Evolutionary conservation across 495 filamentous ascomycete genomes (phyloP).

Genomic region (Xylaria cubensis): DNA sequence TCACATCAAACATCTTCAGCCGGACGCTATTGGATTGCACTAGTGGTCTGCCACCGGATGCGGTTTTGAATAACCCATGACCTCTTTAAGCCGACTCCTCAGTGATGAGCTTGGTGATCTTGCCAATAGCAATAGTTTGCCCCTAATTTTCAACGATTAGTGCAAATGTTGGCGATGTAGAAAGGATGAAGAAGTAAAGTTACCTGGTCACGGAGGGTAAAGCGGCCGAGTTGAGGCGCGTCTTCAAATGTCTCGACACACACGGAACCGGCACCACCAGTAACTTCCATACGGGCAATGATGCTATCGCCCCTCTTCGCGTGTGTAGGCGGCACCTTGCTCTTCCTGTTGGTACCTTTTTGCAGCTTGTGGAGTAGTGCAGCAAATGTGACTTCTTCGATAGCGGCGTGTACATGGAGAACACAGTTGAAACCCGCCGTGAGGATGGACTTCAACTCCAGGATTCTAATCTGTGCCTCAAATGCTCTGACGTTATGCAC

Average conservation of each 20-base stretch:
- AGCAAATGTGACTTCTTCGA: conserved; percentile 92
- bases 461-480: conserved; percentile 92
- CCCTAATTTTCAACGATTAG: conserved; percentile 55
- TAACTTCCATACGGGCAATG: conserved; percentile 89
- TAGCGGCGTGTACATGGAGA: conserved; percentile 89
- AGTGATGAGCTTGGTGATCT: conserved; percentile 82
- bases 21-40: neutral
- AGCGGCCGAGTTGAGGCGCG: conserved; percentile 91
- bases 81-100: conserved; percentile 38
- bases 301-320: conserved; percentile 91
- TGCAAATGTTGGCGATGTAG: conserved; percentile 8
- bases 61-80: neutral
- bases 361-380: conserved; percentile 91
- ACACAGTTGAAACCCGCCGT: conserved; percentile 84
- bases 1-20: neutral
- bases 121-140: conserved; percentile 96
- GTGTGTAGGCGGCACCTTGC: conserved; percentile 89
- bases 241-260: conserved; percentile 94
- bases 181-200: conserved; percentile 7
- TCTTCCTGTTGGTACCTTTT: conserved; percentile 93
- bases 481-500: conserved; percentile 90
- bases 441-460: conserved; percentile 96
- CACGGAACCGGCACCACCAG: conserved; percentile 80
- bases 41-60: neutral
- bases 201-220: conserved; percentile 94